Base-by-base conservation (phyloP, 1,139 yeast genomes). In the Taphrina flavorubra region DNA sequence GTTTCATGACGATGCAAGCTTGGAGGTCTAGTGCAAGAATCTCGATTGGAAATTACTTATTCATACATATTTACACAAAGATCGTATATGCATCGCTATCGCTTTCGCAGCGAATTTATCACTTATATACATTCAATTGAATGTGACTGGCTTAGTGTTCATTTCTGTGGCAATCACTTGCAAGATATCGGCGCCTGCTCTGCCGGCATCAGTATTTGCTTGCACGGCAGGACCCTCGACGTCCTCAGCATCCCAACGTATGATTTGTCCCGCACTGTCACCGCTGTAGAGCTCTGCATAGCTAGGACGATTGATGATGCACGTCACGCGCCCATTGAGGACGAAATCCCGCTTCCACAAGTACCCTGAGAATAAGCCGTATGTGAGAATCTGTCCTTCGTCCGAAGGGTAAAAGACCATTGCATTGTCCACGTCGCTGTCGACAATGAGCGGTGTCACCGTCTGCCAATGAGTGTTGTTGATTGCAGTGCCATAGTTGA, bases 401-500 rank as follows among this genome's bases (percentile, higher is more conserved):
- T 92, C 97, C 0, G 94, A 84, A 3, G 95, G 91, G 73, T 86
- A 86, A 76, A 90, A 79, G 56, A 90, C 77, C 74, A 85, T 83
- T 70, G 86, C 88, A 49, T 83, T 75, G 70, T 83, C 85, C 25
- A 83, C 81, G 14, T 75, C 76, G 6, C 74, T 71, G 1, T 81
- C 79, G 34, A 76, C 72, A 60, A 84, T 80, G 56, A 79, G 75
- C 39, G 82, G 81, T 67, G 79, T 80, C 11, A 80, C 72, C 0
- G 73, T 82, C 79, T 72, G 82, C 51, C 70, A 82, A 74, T 66
- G 85, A 72, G 87, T 85, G 76, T 90, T 89, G 70, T 92, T 81
- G 1, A 91, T 85, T 69, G 88, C 79, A 0, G 96, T 96, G 0
- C 96, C 96, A 76, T 87, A 90, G 73, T 89, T 90, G 44, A 88